These are phyloP conservation scores for Ramularia collo-cygni DNA, from an alignment of 2,329 filamentous ascomycete species.

Conservation along the genomic window DNA sequence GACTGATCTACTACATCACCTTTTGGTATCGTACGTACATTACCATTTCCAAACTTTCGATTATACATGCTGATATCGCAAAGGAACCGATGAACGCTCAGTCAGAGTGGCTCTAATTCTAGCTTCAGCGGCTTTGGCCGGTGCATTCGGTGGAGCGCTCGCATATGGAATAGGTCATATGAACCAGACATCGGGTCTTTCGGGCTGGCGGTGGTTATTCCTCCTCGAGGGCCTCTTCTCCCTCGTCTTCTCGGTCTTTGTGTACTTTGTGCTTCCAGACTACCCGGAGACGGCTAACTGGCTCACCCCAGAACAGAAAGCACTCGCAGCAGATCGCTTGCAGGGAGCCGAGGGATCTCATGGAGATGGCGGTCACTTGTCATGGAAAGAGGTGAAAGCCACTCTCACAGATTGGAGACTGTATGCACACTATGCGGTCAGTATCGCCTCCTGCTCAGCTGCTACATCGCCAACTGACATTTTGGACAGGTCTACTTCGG, in stretches of 20 bases:
- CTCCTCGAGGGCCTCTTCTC: slow-evolving; percentile 20
- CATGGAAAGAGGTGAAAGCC: slow-evolving; percentile 34
- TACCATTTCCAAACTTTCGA: no score
- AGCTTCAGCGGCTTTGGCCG: slow-evolving; percentile 66
- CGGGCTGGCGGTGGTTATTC: slow-evolving; percentile 25
- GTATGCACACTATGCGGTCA: slow-evolving; percentile 35
- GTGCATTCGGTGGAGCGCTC: slow-evolving; percentile 56
- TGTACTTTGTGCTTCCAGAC: slow-evolving; percentile 48
- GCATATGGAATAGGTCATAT: slow-evolving; percentile 37
- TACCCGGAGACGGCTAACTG: slow-evolving; percentile 53
- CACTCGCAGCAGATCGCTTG: slow-evolving; percentile 37
- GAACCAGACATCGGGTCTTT: slow-evolving; percentile 24
- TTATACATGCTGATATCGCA: slow-evolving; percentile 31
- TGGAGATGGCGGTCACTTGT: slow-evolving; percentile 9
- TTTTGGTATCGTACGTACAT: slow-evolving; percentile 52
- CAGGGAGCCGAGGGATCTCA: slow-evolving; percentile 15
- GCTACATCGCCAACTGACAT: slow-evolving; percentile 57
- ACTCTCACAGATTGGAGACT: slow-evolving; percentile 43
- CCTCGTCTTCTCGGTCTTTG: slow-evolving; percentile 37
- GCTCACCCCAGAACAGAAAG: slow-evolving; percentile 40
- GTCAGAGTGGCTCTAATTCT: slow-evolving; percentile 67
- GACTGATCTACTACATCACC: slow-evolving; percentile 57
- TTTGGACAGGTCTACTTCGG: no score
- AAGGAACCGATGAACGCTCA: slow-evolving; percentile 63
- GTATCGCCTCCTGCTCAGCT: slow-evolving; percentile 49